These are phyloP conservation scores for Stachybotrys elegans DNA, from an alignment of 2,329 filamentous ascomycete genomes.

Conservation along the genomic window DNA sequence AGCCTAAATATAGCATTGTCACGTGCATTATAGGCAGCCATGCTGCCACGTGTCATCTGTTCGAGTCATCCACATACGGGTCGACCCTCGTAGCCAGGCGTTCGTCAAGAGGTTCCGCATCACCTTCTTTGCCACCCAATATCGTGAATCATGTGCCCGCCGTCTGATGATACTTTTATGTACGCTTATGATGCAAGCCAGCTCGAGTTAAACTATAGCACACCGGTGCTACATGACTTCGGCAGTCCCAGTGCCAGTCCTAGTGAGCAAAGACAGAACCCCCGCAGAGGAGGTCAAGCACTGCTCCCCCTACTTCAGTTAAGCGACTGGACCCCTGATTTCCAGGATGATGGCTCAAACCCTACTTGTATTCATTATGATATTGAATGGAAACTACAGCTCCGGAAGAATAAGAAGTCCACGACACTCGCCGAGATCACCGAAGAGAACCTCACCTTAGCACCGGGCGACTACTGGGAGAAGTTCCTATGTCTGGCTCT, in stretches of 20 bases:
- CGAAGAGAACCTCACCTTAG: not conserved
- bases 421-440: not conserved
- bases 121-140: not conserved
- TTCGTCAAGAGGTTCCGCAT: not conserved
- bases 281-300: not conserved
- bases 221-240: not conserved
- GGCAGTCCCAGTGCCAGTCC: too few relatives aligned
- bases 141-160: not conserved
- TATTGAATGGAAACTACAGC: conserved; percentile 1
- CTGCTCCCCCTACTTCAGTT: conserved; percentile 1
- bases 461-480: not conserved
- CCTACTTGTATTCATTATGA: conserved; percentile 1
- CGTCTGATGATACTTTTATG: not conserved
- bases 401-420: not conserved
- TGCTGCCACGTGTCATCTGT: not conserved
- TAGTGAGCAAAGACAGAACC: not conserved
- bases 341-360: not conserved
- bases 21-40: not conserved
- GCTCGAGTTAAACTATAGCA: not conserved
- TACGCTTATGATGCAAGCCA: not conserved
- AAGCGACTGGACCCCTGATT: not conserved
- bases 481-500: not conserved
- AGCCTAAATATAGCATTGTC: too few relatives aligned
- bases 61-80: not conserved
- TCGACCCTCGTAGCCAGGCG: too few relatives aligned